phyloP scores from a whole-genome alignment of 2,329 filamentous ascomycete species.

The Lecanicillium sp. region DNA sequence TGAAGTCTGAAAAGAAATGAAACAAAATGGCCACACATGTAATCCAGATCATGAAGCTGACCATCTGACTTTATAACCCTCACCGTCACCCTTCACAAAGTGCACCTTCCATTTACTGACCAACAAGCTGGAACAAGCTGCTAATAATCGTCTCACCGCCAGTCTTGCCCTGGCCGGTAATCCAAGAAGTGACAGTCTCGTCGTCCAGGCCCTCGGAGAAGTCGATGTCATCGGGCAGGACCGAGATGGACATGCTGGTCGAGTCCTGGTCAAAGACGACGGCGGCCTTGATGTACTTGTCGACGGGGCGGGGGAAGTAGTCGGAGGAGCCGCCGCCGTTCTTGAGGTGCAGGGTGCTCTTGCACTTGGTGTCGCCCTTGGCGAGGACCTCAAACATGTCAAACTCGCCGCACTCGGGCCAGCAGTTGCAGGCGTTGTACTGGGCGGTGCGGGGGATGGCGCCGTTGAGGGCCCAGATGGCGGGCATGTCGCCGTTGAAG shows the following conservation, averaged over 20 bases:
- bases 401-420: slow-evolving; percentile 65
- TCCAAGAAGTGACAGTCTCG: slow-evolving; percentile 27
- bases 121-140: slow-evolving; percentile 17
- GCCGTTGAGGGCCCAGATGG: slow-evolving; percentile 69
- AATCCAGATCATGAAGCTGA: no score
- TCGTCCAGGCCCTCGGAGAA: slow-evolving; percentile 32
- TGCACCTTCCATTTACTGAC: slow-evolving; percentile 2
- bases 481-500: slow-evolving; percentile 59
- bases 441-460: slow-evolving; percentile 63
- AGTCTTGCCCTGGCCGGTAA: slow-evolving; percentile 13
- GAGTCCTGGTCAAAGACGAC: slow-evolving; percentile 50
- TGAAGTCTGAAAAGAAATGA: not conserved
- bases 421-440: slow-evolving; percentile 68
- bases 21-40: not conserved
- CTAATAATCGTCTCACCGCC: slow-evolving; percentile 8
- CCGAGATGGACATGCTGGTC: slow-evolving; percentile 47
- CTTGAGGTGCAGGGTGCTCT: slow-evolving; percentile 62
- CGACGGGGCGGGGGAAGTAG: slow-evolving; percentile 61
- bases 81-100: no score
- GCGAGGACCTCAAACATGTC: slow-evolving; percentile 68
- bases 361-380: slow-evolving; percentile 56
- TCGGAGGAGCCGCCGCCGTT: slow-evolving; percentile 59
- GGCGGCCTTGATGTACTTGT: slow-evolving; percentile 53
- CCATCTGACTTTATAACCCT: no score
- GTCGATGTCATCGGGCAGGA: slow-evolving; percentile 33